Evolutionary conservation across 371 early-diverging fungal species (phyloP), one percentile per base, ranked within the genome.

Genomic region (Mucor irregularis): DNA sequence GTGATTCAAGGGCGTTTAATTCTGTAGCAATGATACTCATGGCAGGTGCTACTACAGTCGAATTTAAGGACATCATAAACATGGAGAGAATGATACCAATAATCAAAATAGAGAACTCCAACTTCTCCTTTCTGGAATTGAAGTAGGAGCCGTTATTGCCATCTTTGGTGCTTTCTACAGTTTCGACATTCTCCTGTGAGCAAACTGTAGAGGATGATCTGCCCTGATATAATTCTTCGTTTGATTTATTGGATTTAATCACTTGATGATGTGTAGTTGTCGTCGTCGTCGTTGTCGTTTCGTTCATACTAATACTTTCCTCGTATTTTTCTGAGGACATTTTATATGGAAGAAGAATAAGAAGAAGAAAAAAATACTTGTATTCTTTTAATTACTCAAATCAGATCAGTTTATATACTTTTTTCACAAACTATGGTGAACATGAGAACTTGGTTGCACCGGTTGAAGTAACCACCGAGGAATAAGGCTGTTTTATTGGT

Each of bases 21-120:
- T 86, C 85, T 4, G 77, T 74, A 17, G 85, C 84, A 40, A 91
- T 89, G 25, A 70, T 78, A 54, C 85, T 81, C 17, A 90, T 66
- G 14, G 86, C 62, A 42, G 62, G 88, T 3, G 92, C 89, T 26
- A 93, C 82, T 25, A 91, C 86, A 1, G 91, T 91, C 28, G 82
- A 78, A 59, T 91, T 90, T 29, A 91, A 71, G 22, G 87, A 88
- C 8, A 88, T 85, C 69, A 91, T 81, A 64, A 93, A 90, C 58
- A 88, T 78, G 16, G 80, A 76, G 53, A 87, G 31, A 4, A 62
- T 26, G 19, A 73, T 46, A 42, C 70, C 72, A 35, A 56, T 14
- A 16, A 62, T 53, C 6, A 73, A 28, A 9, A 68, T 6, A 2
- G 39, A 11, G 29, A 56, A 61, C 33, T 55, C 22, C 19, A 53